Conservation (phyloP, 495 filamentous ascomycete species). For the Aspergillus haitiensis region DNA sequence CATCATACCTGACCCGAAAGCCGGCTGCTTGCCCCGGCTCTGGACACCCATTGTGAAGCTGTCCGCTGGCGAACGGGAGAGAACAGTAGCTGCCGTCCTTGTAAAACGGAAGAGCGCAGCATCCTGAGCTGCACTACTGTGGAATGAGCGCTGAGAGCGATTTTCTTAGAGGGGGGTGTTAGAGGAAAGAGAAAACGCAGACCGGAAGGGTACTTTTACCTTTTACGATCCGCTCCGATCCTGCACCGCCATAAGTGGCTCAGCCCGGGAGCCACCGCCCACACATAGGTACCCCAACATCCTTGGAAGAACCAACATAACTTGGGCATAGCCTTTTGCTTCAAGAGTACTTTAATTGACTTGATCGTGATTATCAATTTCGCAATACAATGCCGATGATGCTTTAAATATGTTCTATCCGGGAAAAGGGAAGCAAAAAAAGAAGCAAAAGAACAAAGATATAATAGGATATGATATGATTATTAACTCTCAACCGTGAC, state of each 20-base stretch:
- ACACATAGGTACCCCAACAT: neutral
- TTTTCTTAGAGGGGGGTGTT: conserved; percentile 33
- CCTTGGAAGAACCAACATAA: neutral
- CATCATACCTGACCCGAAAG: conserved; percentile 46
- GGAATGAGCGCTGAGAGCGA: conserved; percentile 32
- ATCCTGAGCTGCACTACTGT: conserved; percentile 50
- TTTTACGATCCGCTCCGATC: conserved; percentile 50
- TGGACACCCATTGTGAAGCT: conserved; percentile 48
- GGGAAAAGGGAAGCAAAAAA: no score
- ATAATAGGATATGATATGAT: no score
- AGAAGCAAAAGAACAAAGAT: no score
- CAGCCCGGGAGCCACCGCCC: conserved; percentile 25
- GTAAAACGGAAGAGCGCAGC: conserved; percentile 51
- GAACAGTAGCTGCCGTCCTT: conserved; percentile 47
- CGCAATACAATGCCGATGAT: no score
- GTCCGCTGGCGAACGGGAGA: conserved; percentile 45
- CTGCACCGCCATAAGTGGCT: conserved; percentile 39
- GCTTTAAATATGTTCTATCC: no score
- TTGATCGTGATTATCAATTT: no score
- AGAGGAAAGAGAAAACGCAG: conserved; percentile 36
- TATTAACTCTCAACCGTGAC: conserved; percentile 2
- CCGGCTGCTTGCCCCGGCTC: conserved; percentile 45
- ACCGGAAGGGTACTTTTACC: conserved; percentile 41
- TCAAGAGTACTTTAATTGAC: no score
- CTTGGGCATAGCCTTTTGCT: neutral